These are phyloP conservation scores for Suhomyces anneliseae DNA, from an alignment of 1,139 yeast genomes.

Conservation along the genomic window DNA sequence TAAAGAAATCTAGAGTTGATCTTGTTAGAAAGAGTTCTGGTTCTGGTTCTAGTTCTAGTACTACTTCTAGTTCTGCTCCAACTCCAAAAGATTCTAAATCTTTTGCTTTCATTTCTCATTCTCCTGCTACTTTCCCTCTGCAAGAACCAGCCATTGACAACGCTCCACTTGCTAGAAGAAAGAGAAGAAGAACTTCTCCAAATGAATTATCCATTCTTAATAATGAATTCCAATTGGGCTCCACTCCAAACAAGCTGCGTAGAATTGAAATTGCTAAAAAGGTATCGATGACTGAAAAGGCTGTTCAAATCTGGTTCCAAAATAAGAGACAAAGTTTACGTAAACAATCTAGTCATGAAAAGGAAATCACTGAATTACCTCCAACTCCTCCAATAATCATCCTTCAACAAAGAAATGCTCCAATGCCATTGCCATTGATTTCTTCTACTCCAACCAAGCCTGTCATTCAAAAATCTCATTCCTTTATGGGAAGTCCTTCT, in stretches of 20 bases:
- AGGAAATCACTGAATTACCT: constrained; percentile 47
- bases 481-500: constrained; percentile 27
- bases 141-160: constrained; percentile 87
- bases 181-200: constrained; percentile 93
- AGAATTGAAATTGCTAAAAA: constrained; percentile 73
- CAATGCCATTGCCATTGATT: constrained; percentile 14
- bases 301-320: constrained; percentile 98
- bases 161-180: constrained; percentile 86
- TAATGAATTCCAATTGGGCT: constrained; percentile 69
- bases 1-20: constrained; percentile 8
- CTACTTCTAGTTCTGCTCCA: constrained; percentile 1
- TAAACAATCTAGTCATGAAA: constrained; percentile 44
- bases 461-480: constrained; percentile 25
- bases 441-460: constrained; percentile 34
- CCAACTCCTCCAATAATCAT: constrained; percentile 35
- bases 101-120: constrained; percentile 89
- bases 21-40: constrained; percentile 1
- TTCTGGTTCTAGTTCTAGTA: not conserved
- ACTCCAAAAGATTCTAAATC: constrained; percentile 23
- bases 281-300: constrained; percentile 93
- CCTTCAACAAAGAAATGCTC: constrained; percentile 12
- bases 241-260: constrained; percentile 77
- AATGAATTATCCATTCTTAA: constrained; percentile 79
- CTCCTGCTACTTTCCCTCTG: constrained; percentile 80
- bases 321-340: constrained; percentile 86